Base-by-base conservation (phyloP, 805 yeast genomes). In the Metschnikowia reukaufii region DNA sequence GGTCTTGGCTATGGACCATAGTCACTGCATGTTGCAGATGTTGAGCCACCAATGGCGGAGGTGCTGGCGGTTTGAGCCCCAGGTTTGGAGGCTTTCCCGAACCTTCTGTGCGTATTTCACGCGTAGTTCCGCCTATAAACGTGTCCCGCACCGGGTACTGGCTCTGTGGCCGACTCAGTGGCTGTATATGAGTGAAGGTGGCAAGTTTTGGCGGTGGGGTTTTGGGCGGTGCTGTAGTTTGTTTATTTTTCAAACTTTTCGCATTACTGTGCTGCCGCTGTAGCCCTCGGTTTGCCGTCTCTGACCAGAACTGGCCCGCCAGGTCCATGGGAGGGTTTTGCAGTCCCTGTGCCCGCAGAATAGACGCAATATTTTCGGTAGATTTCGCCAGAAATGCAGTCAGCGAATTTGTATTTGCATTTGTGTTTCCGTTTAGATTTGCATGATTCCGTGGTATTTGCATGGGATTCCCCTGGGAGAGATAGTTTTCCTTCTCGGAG, bases 21-120 rank as follows among this genome's bases (percentile, higher is more conserved):
- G 40, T 42, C 6, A 42, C 27, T 36, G 45, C 45, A 12, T 25
- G 39, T 36, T 27, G 45, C 45, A 42, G 45, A n/a, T 16, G 36
- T 16, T 42, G 45, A 9, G 45, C 25, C 17, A 42, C 18, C 18
- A 42, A 30, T 2, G 39, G 40, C 13, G 45, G 45, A 3, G 40
- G 45, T n/a, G 5, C 21, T 3, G 39, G 21, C 18, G 36, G n/a
- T 34, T 19, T 20, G 31, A 43, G 33, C 19, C 40, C 16, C 41
- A n/a, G 15, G 18, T 42, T 36, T 13, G 42, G 36, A 36, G 42
- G 17, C 34, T 19, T 35, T 34, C 43, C 18, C 9, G 48, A 34
- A 2, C 48, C 18, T 18, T 43, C 34, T 25, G 41, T 9, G 19
- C 19, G 25, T 18, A 10, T 5, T n/a, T 35, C 37, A 12, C 25